These are phyloP conservation scores for Ensete ventricosum DNA, from an alignment of 176 grass and related monocot genomes.

Conservation along the genomic window DNA sequence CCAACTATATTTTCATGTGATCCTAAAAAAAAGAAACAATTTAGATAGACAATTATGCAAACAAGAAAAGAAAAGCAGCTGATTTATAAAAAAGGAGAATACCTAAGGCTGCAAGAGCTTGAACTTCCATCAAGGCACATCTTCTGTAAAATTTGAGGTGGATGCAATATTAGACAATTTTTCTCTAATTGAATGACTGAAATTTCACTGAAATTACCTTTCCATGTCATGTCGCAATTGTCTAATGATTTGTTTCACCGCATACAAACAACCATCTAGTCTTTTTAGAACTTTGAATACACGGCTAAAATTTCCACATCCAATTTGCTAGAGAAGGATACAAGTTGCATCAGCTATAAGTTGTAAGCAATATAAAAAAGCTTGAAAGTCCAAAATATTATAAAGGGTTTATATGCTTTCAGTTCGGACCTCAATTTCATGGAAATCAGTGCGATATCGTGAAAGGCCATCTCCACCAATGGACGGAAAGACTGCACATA, in stretches of 20 bases:
- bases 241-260: slow-evolving; percentile 79
- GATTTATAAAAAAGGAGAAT: not conserved
- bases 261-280: slow-evolving; percentile 94
- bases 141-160: slow-evolving; percentile 29
- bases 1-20: slow-evolving; percentile 82
- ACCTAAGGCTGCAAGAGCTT: slow-evolving; percentile 94
- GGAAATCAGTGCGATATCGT: slow-evolving; percentile 88
- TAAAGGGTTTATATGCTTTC: slow-evolving; percentile 3
- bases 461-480: slow-evolving; percentile 69
- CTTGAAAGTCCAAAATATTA: not conserved
- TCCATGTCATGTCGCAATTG: slow-evolving; percentile 71
- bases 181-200: not conserved
- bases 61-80: not conserved
- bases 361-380: not conserved
- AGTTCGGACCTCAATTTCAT: slow-evolving; percentile 65
- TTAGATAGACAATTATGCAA: not conserved
- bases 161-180: not conserved
- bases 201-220: slow-evolving; percentile 38
- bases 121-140: slow-evolving; percentile 86
- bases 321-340: slow-evolving; percentile 73
- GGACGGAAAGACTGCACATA: slow-evolving; percentile 46
- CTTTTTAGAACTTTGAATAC: slow-evolving; percentile 95
- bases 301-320: slow-evolving; percentile 75
- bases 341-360: slow-evolving; percentile 13
- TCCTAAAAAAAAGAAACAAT: slow-evolving; percentile 36